These are phyloP conservation scores for Cavenderia fasciculata DNA, from an alignment of 78 protist genomes.

Conservation along the genomic window DNA sequence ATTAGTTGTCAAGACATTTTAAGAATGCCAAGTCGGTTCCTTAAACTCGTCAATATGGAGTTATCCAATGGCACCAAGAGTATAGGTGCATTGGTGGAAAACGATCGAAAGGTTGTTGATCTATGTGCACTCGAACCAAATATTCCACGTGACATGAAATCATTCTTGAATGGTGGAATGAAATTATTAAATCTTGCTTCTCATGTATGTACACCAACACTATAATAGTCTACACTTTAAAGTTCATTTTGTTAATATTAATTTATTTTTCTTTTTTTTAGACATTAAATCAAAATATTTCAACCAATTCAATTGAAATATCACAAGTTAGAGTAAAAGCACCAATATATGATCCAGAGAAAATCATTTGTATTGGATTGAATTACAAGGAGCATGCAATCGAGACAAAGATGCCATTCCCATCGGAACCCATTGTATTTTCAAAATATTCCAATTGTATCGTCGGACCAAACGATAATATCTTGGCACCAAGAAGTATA, in stretches of 20 bases:
- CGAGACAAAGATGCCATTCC: slow-evolving; percentile 54
- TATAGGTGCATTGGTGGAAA: slow-evolving; percentile 53
- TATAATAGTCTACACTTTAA: no score
- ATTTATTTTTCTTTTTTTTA: background rate
- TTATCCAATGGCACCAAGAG: background rate
- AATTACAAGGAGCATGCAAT: slow-evolving; percentile 79
- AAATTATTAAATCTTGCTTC: background rate
- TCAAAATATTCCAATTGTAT: slow-evolving; percentile 69
- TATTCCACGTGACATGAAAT: slow-evolving; percentile 52
- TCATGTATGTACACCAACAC: background rate
- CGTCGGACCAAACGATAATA: slow-evolving; percentile 19
- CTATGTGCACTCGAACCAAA: background rate
- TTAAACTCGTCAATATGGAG: no score
- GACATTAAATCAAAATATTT: background rate
- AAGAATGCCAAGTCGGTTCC: no score
- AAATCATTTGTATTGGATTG: slow-evolving; percentile 76
- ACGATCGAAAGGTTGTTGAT: slow-evolving; percentile 22
- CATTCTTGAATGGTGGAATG: slow-evolving; percentile 12
- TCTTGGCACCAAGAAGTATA: slow-evolving; percentile 31
- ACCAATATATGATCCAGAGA: slow-evolving; percentile 56
- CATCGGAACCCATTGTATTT: slow-evolving; percentile 76
- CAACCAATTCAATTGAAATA: background rate
- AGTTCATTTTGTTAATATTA: no score
- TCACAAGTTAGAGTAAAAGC: slow-evolving; percentile 22
- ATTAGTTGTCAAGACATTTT: no score